Evolutionary conservation across 345 rosid species (phyloP).

Genomic region (Turnera subulata): DNA sequence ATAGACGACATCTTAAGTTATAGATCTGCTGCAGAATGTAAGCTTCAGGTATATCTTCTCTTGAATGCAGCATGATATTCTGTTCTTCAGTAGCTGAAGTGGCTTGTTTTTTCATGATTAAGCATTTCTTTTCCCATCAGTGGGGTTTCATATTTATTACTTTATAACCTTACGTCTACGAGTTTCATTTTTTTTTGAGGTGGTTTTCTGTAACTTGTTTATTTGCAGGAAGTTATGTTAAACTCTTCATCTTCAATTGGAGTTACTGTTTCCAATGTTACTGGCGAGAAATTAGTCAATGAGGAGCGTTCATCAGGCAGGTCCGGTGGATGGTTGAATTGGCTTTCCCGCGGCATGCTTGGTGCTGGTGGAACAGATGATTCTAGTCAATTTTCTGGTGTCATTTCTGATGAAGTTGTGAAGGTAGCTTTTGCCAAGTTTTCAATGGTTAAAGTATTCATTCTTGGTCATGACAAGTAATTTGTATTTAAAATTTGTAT

Average conservation of each 20-base stretch:
- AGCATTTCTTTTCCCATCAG: not conserved
- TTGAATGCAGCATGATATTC: not conserved
- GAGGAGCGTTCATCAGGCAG: constrained; percentile 49
- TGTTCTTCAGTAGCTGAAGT: not conserved
- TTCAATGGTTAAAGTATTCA: constrained; percentile 9
- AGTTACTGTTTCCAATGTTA: constrained; percentile 23
- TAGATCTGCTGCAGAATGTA: constrained; percentile 76
- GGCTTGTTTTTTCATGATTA: not conserved
- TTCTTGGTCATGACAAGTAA: not conserved
- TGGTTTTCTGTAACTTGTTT: constrained; percentile 11
- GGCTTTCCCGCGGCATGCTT: constrained; percentile 97
- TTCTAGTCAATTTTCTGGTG: constrained; percentile 88
- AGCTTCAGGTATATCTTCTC: constrained; percentile 65
- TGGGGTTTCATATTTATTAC: not conserved
- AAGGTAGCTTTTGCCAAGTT: constrained; percentile 47
- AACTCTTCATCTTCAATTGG: constrained; percentile 32
- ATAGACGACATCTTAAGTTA: constrained; percentile 79
- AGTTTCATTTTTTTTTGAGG: constrained; percentile 5
- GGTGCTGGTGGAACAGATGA: constrained; percentile 98
- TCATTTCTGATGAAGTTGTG: constrained; percentile 87
- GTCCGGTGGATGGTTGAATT: constrained; percentile 92
- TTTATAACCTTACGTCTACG: too few relatives aligned
- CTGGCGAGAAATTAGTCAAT: constrained; percentile 48
- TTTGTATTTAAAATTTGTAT: too few relatives aligned
- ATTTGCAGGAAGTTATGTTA: constrained; percentile 49